A percentile compares a stretch with the other conserved stretches of the same genome.
phyloP scores from a whole-genome alignment of 2,329 filamentous ascomycete species.

The Hysterium pulicare region DNA sequence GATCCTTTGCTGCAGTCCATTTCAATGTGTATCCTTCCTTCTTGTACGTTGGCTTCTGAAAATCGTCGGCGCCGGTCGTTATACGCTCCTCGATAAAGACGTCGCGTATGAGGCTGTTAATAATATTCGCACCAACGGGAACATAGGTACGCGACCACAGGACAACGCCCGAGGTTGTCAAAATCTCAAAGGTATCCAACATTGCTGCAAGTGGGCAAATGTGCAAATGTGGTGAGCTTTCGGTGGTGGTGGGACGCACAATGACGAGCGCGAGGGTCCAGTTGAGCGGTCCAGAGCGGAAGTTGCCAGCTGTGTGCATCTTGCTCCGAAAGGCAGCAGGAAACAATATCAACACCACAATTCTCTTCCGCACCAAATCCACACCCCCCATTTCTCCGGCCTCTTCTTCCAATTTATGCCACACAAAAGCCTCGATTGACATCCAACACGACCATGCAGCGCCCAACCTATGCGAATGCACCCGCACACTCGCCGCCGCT shows the following conservation, averaged over 20 bases:
- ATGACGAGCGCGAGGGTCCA: slow-evolving; percentile 22
- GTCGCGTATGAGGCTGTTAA: slow-evolving; percentile 94
- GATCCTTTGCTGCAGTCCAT: slow-evolving; percentile 88
- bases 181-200: slow-evolving; percentile 94
- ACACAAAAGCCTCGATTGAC: not conserved
- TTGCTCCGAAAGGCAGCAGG: not conserved
- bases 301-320: slow-evolving; percentile 10
- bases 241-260: slow-evolving; percentile 10
- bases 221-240: slow-evolving; percentile 1
- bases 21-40: slow-evolving; percentile 93
- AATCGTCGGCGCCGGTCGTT: slow-evolving; percentile 58
- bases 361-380: not conserved
- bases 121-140: slow-evolving; percentile 72
- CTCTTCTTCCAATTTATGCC: not conserved
- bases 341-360: not conserved
- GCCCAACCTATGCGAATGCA: slow-evolving; percentile 67
- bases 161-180: slow-evolving; percentile 94
- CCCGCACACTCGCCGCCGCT: slow-evolving; percentile 80
- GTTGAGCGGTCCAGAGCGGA: slow-evolving; percentile 3
- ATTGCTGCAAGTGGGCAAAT: slow-evolving; percentile 47
- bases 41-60: slow-evolving; percentile 71
- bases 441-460: slow-evolving; percentile 65
- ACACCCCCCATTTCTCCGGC: not conserved
- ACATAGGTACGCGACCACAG: slow-evolving; percentile 90
- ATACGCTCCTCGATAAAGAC: slow-evolving; percentile 96